Evolutionary conservation across 2,329 filamentous ascomycete genomes (phyloP).

Genomic region (Diaporthe batatas): DNA sequence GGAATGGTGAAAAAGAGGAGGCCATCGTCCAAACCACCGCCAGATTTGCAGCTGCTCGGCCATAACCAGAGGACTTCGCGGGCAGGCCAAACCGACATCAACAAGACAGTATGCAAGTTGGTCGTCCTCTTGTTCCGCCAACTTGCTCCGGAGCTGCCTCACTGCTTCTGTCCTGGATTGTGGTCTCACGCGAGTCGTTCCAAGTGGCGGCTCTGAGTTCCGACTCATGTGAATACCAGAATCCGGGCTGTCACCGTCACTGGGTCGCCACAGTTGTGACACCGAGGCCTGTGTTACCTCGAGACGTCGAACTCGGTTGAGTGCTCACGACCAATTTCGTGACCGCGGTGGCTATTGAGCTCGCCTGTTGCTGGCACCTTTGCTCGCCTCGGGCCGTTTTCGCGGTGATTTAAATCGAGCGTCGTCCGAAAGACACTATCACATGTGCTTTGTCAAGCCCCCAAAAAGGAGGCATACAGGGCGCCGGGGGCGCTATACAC

Average conservation of each 20-base stretch:
- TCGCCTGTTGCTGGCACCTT: background rate
- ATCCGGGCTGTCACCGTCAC: background rate
- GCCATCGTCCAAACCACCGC: slow-evolving; percentile 12
- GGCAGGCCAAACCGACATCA: background rate
- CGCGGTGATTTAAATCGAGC: background rate
- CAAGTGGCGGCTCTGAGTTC: background rate
- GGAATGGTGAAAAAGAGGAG: background rate
- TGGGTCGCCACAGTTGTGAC: background rate
- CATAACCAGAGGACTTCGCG: background rate
- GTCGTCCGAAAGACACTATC: background rate
- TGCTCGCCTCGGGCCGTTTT: background rate
- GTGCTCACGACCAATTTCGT: background rate
- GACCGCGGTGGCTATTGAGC: background rate
- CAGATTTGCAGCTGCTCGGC: background rate
- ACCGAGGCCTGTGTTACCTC: background rate
- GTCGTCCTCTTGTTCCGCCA: background rate
- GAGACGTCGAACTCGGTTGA: background rate
- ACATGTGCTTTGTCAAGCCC: background rate
- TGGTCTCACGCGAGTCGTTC: background rate
- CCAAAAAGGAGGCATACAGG: slow-evolving; percentile 46
- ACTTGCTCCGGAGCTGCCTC: background rate
- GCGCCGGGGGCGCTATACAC: slow-evolving; percentile 59
- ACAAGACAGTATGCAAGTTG: too few species aligned
- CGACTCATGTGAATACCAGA: background rate
- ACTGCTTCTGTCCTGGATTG: background rate